Conservation (phyloP, 78 protist species). For the Chrysochromulina parva region DNA sequence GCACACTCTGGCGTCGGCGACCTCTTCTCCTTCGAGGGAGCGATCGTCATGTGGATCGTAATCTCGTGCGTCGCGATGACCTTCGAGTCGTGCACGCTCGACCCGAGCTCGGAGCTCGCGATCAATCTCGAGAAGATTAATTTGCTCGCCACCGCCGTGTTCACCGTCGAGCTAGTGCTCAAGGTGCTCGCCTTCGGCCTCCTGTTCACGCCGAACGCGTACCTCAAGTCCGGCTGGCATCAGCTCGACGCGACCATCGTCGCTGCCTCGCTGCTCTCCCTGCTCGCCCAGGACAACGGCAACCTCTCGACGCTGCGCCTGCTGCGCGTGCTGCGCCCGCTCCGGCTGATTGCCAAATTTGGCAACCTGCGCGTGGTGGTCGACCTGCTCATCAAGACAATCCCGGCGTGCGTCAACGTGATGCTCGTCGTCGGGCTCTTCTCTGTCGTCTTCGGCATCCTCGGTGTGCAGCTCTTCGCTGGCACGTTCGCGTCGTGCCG, state of each 20-base stretch:
- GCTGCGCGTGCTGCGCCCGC: constrained; percentile 54
- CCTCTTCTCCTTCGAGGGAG: background rate
- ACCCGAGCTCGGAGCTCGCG: background rate
- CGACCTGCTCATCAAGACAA: background rate
- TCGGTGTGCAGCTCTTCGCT: constrained; percentile 57
- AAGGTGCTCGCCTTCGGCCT: constrained; percentile 17
- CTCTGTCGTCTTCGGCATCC: constrained; percentile 43
- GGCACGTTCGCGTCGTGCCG: background rate
- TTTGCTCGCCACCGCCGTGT: background rate
- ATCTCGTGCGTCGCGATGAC: background rate
- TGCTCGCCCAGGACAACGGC: background rate
- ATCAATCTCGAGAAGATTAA: background rate
- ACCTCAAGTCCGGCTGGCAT: background rate
- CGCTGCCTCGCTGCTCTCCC: background rate
- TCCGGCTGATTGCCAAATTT: constrained; percentile 50
- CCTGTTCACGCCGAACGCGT: background rate
- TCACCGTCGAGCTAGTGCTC: constrained; percentile 1
- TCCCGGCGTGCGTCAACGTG: constrained; percentile 58
- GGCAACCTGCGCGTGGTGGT: constrained; percentile 36
- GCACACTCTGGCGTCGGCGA: background rate
- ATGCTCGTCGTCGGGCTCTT: background rate
- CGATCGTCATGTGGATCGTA: background rate
- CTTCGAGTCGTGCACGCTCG: background rate
- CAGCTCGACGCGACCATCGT: constrained; percentile 13
- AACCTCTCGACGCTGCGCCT: background rate